These are phyloP conservation scores for Ceriops decandra DNA, from an alignment of 345 rosid genomes.

Conservation along the genomic window DNA sequence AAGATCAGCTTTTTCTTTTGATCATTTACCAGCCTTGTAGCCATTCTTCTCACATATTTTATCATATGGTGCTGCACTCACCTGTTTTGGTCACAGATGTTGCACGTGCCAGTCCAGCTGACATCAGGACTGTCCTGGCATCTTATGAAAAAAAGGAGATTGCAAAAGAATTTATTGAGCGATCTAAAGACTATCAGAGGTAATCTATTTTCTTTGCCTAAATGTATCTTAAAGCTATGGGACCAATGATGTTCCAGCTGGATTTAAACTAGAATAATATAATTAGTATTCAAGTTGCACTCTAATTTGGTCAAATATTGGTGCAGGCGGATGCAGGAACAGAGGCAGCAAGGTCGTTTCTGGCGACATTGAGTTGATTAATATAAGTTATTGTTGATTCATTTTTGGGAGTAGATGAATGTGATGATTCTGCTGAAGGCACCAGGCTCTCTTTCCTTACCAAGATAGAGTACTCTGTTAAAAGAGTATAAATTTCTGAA, in stretches of 20 bases:
- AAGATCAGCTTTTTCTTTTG: too few relatives aligned
- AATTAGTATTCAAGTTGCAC: not conserved
- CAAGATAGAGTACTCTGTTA: not conserved
- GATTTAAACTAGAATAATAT: not conserved
- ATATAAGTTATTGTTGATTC: not conserved
- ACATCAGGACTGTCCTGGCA: constrained; percentile 67
- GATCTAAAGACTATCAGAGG: constrained; percentile 80
- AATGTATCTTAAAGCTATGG: not conserved
- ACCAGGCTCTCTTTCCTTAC: not conserved
- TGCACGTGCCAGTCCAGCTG: constrained; percentile 77
- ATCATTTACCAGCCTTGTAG: not conserved
- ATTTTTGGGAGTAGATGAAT: not conserved
- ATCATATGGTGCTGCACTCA: not conserved
- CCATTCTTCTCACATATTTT: not conserved
- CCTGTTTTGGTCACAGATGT: constrained; percentile 49
- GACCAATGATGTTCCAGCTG: constrained; percentile 5
- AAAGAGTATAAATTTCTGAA: constrained; percentile 7
- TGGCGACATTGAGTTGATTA: constrained; percentile 47
- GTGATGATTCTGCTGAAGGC: constrained; percentile 3
- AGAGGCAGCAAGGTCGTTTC: constrained; percentile 58
- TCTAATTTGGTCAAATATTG: constrained; percentile 10
- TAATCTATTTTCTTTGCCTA: constrained; percentile 9
- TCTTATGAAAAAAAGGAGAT: constrained; percentile 75
- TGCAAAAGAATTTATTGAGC: constrained; percentile 81
- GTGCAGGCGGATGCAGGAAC: constrained; percentile 79